Evolutionary conservation across 2,329 filamentous ascomycete genomes (phyloP).

Genomic region (Neonectria ditissima): DNA sequence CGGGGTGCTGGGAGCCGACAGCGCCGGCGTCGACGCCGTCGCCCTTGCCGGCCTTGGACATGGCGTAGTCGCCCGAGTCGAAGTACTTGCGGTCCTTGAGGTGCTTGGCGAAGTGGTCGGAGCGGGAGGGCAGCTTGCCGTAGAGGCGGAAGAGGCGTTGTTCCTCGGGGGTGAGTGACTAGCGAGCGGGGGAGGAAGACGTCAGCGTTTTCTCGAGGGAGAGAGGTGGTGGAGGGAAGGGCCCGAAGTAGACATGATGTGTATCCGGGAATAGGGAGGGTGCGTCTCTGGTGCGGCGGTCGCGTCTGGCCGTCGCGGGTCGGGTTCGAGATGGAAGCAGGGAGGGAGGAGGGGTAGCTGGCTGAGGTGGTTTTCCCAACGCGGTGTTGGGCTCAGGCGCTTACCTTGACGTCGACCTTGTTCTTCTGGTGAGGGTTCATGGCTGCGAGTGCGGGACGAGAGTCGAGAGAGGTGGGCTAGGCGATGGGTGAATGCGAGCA

Average conservation of each 20-base stretch:
- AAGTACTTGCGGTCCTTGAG: slow-evolving; percentile 99
- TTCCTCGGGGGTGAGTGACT: slow-evolving; percentile 95
- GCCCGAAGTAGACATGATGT: slow-evolving; percentile 2
- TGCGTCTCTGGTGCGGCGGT: background rate
- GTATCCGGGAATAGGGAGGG: slow-evolving; percentile 11
- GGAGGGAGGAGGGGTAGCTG: slow-evolving; percentile 27
- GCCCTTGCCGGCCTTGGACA: slow-evolving; percentile 97
- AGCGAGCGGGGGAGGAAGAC: slow-evolving; percentile 29
- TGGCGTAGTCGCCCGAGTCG: slow-evolving; percentile 94
- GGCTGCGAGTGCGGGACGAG: slow-evolving; percentile 10
- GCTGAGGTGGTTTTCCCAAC: slow-evolving; percentile 33
- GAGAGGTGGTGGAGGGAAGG: slow-evolving; percentile 12
- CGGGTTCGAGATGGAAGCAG: slow-evolving; percentile 21
- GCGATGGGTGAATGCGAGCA: slow-evolving; percentile 7
- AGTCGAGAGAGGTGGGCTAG: slow-evolving; percentile 1
- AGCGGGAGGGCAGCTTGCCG: slow-evolving; percentile 96
- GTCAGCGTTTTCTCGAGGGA: slow-evolving; percentile 35
- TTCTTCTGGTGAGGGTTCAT: slow-evolving; percentile 99
- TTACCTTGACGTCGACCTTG: slow-evolving; percentile 95
- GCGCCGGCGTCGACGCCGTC: slow-evolving; percentile 92
- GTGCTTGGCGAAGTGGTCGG: slow-evolving; percentile 97
- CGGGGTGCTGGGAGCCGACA: slow-evolving; percentile 93
- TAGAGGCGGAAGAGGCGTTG: slow-evolving; percentile 97
- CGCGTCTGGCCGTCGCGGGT: background rate
- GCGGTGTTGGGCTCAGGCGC: slow-evolving; percentile 51